These are phyloP conservation scores for Taxillus chinensis DNA, from an alignment of 164 flowering plant genomes.

Conservation along the genomic window DNA sequence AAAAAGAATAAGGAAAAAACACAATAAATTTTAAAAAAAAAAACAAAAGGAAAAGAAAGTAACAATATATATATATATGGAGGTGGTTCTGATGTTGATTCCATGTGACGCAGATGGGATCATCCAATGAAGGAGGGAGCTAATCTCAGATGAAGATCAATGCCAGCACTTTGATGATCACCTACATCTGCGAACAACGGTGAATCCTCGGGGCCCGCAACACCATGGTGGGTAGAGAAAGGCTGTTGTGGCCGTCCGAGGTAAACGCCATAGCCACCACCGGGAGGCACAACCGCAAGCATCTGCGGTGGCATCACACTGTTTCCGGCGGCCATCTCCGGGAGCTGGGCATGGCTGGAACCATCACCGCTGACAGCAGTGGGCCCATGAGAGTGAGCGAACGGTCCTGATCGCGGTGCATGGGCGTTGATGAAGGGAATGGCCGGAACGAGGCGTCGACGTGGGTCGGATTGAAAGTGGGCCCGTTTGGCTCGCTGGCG, in stretches of 20 bases:
- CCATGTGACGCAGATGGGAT: not conserved
- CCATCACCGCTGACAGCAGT: slow-evolving; percentile 8
- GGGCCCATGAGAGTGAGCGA: slow-evolving; percentile 6
- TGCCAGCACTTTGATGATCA: not conserved
- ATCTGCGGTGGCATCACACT: slow-evolving; percentile 9
- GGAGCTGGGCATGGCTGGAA: slow-evolving; percentile 4
- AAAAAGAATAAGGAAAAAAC: too few species aligned
- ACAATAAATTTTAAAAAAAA: not conserved
- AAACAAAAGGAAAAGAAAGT: not conserved
- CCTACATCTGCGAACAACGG: not conserved
- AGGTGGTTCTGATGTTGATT: too few species aligned
- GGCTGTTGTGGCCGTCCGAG: slow-evolving; percentile 10
- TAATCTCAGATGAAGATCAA: slow-evolving; percentile 13
- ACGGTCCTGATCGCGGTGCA: slow-evolving; percentile 18
- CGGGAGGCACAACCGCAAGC: slow-evolving; percentile 11
- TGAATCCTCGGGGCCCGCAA: not conserved
- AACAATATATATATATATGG: not conserved
- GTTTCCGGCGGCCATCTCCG: not conserved
- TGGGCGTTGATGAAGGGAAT: slow-evolving; percentile 17
- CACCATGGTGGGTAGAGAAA: not conserved
- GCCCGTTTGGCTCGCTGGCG: slow-evolving; percentile 29
- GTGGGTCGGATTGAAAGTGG: slow-evolving; percentile 15
- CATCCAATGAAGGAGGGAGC: slow-evolving; percentile 3
- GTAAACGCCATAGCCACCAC: slow-evolving; percentile 16
- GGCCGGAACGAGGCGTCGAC: slow-evolving; percentile 13